Evolutionary conservation across 2,329 filamentous ascomycete genomes (phyloP), one percentile per base, ranked within the genome.

Genomic region (Arachnopeziza araneosa): DNA sequence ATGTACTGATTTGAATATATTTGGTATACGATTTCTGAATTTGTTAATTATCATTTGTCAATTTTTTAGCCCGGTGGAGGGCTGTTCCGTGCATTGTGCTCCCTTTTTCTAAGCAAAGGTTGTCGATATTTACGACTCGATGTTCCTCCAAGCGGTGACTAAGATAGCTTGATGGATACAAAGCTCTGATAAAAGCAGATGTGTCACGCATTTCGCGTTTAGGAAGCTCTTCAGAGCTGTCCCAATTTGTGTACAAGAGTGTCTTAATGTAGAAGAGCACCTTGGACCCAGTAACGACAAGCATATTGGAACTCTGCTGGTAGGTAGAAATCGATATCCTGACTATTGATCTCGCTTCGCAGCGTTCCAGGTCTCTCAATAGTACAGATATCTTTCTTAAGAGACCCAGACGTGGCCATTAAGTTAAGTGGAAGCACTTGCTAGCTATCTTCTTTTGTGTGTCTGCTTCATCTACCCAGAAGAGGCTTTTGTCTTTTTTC

Each of bases 311-410:
- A 12, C 14, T 67, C 69, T 73, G 26, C 32, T 64, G 72, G 59
- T 70, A 77, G 53, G 62, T 66, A 22, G 57, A 70, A 10, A 21
- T 67, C 52, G 14, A 72, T 57, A 50, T 68, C 54, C 17, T 66
- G 51, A 22, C 24, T 44, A 6, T 44, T 12, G 17, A 44, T 44
- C 36, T 14, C 36, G 17, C 36, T 59, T 22, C 30, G 54, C 23
- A 56, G 57, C 44, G 23, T 58, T 32, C 69, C 65, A 53, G 65
- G 69, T 50, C 59, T 53, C 21, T 62, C 9, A 21, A 70, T 36
- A n/a, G 60, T 30, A 64, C 70, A 75, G 9, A 75, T 73, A 59
- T 75, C 63, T 61, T 70, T 24, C 52, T 54, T 54, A 26, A 75
- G 56, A 30, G 19, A 19, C 50, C 49, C 30, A 23, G 24, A 58